Evolutionary conservation across 208 protist species (phyloP), one percentile per base, ranked within the genome.

Genomic region (Tritrichomonas foetus): DNA sequence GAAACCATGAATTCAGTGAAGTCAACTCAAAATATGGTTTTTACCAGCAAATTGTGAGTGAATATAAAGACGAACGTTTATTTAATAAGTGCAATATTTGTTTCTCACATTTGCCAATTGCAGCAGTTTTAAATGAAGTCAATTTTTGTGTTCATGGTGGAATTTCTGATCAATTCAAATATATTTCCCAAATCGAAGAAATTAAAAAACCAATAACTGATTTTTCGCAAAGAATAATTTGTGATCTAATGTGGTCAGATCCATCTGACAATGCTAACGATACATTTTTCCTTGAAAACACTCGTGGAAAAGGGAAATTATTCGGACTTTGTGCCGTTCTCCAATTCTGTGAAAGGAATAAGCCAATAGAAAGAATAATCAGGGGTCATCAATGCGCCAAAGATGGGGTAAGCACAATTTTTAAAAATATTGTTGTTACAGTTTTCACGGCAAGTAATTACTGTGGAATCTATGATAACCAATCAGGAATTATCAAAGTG

Each of bases 241-340:
- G 61, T 49, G 93, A 94, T 55, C 39, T 94, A 20, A 47, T 95
- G 3, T 95, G 94, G 94, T 84, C 41, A 30, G 94, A 95, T 94
- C 93, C 94, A 27, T 50, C 33, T 44, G 69, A 75, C 20, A 11
- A 11, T 47, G 33, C 69, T 13, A 75, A 75, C 33, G 69, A n/a
- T n/a, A 61, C 5, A 22, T n/a, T n/a, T n/a, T 61, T 22, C 53
- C 11, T 5, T 61, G 53, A 61, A 61, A 61, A 16, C 53, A 5
- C 5, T 22, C 53, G 53, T 22, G 53, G 53, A 5, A 5, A 16
- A 5, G 53, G 53, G 16, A 61, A 61, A 61, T 5, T 61, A 61
- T 61, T 61, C 53, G 16, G 16, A 22, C 11, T 5, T 16, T 16
- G 11, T 61, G 53, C 53, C 16, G 53, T 61, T 61, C 11, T 61